Evolutionary conservation across 345 rosid species (phyloP), one percentile per base, ranked within the genome.

Genomic region (Eucalyptus camaldulensis): DNA sequence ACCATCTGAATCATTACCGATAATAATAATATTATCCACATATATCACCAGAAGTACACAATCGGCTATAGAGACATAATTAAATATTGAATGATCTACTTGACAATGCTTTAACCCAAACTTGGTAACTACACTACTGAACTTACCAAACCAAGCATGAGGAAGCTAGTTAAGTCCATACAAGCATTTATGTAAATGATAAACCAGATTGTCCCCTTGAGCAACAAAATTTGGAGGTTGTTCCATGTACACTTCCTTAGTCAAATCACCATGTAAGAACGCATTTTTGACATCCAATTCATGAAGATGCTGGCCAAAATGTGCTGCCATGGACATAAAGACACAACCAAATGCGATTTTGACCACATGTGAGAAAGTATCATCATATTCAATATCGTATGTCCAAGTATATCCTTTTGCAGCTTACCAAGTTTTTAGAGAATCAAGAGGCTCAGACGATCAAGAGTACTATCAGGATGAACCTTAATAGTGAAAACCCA

Each of bases 31-130:
- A 58, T 58, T 44, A 51, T 86, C 45, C 9, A 51, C 22, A 53
- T 51, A 31, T 17, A 33, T 50, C 19, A 87, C 37, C 4, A 14
- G 2, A 65, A n/a, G 5, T 0, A 65, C 9, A 65, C 6, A 65
- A 4, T 5, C 21, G 1, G 10, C 6, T 14, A 5, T 29, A 27
- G 19, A 13, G 15, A 33, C 1, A 10, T 0, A 47, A 13, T 43
- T 53, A 29, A 22, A 21, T 25, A 33, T 2, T n/a, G 1, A 65
- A 65, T 65, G 21, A 25, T 31, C 3, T 33, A 22, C 14, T 27
- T 49, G 8, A 49, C 14, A 49, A 0, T 37, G 15, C 4, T 53
- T 29, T 51, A 86, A 49, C 27, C 87, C 16, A 33, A 47, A 31
- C 25, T 49, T 14, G 14, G 17, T n/a, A 65, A 65, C 2, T 65